Conservation (phyloP, 495 filamentous ascomycete species). For the Neurospora sp. region DNA sequence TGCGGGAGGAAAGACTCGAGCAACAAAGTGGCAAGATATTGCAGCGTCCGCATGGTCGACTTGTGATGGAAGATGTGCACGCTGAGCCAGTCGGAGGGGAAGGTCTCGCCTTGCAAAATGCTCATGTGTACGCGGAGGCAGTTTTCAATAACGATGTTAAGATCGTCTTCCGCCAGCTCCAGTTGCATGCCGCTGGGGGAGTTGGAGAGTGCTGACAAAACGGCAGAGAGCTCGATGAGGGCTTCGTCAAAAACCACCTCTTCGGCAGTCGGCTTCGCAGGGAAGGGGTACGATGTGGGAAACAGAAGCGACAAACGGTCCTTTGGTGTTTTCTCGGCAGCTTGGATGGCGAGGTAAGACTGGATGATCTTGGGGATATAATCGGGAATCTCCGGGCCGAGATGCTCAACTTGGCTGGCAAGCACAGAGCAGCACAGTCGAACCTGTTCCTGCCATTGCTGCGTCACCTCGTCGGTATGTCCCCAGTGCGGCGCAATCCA, state of each 20-base stretch:
- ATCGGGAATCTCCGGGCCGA: slow-evolving; percentile 70
- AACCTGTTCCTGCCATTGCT: slow-evolving; percentile 88
- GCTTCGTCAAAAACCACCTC: slow-evolving; percentile 72
- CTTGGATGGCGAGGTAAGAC: slow-evolving; percentile 71
- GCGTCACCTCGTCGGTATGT: slow-evolving; percentile 54
- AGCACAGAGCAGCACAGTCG: slow-evolving; percentile 86
- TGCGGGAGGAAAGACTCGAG: slow-evolving; percentile 70
- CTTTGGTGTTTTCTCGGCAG: slow-evolving; percentile 52
- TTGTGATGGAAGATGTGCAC: slow-evolving; percentile 93
- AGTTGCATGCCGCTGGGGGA: slow-evolving; percentile 57
- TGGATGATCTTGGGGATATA: slow-evolving; percentile 87
- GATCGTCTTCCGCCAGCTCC: slow-evolving; percentile 63
- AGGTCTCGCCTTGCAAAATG: slow-evolving; percentile 81
- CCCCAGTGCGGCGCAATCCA: slow-evolving; percentile 98
- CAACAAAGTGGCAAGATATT: slow-evolving; percentile 69
- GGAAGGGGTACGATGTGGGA: slow-evolving; percentile 84
- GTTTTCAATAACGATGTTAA: slow-evolving; percentile 63
- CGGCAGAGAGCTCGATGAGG: slow-evolving; percentile 77
- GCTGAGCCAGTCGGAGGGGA: slow-evolving; percentile 83
- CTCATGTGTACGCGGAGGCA: slow-evolving; percentile 77
- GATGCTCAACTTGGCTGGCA: slow-evolving; percentile 66
- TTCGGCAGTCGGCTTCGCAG: slow-evolving; percentile 53
- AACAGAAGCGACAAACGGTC: slow-evolving; percentile 76
- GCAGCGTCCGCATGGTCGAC: slow-evolving; percentile 78
- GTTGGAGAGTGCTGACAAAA: slow-evolving; percentile 71